Conservation (phyloP, 768 basidiomycete species). For the Rhizopogon sp. region DNA sequence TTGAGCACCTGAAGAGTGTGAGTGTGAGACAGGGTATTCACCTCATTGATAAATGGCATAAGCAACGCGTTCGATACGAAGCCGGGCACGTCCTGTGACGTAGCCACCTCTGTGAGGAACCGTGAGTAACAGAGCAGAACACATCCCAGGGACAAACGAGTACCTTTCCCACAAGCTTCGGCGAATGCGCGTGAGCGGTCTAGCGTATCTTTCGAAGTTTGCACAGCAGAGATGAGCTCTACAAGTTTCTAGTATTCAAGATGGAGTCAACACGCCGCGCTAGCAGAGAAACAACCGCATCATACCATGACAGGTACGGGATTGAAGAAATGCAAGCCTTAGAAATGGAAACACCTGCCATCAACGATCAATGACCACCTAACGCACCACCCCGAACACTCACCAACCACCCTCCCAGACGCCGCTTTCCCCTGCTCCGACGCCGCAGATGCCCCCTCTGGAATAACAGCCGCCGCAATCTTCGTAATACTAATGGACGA, state of each 20-base stretch:
- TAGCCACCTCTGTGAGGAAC: conserved; percentile 69
- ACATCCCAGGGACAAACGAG: background rate
- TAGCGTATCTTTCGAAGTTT: conserved; percentile 77
- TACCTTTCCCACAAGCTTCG: conserved; percentile 85
- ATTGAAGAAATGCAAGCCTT: conserved; percentile 93
- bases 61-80: conserved; percentile 93
- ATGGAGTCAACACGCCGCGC: background rate
- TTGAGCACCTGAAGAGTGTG: background rate
- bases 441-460: conserved; percentile 48
- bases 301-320: conserved; percentile 94
- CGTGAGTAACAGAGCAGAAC: background rate
- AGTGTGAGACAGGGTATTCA: conserved; percentile 27
- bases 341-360: background rate
- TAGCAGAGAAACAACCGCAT: background rate
- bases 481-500: conserved; percentile 94
- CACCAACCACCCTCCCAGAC: conserved; percentile 80
- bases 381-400: conserved; percentile 11
- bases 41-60: conserved; percentile 97
- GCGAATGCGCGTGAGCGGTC: conserved; percentile 79
- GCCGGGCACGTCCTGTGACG: conserved; percentile 88
- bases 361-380: background rate
- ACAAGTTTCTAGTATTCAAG: conserved; percentile 66
- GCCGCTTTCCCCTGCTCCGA: conserved; percentile 59
- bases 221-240: conserved; percentile 90
- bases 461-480: conserved; percentile 78